Evolutionary conservation across 371 early-diverging fungal genomes (phyloP).

Genomic region (Sporodiniella umbellata): DNA sequence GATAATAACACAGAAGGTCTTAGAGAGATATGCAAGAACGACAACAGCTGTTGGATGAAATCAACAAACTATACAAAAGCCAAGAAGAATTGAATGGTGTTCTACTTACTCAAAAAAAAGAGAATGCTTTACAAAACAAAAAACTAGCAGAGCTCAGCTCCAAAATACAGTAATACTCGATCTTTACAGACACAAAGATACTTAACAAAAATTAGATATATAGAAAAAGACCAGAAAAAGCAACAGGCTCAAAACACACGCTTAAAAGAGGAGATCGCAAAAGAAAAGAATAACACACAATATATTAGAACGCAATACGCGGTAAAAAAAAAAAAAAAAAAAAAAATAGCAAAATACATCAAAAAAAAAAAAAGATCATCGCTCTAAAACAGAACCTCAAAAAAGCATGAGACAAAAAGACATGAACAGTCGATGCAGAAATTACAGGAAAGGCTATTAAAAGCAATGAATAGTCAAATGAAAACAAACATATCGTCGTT

Average conservation of each 20-base stretch:
- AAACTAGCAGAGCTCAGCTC: background rate
- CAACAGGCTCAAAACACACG: constrained; percentile 17
- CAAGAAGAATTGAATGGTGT: constrained; percentile 1
- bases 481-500: constrained; percentile 23
- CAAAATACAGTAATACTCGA: constrained; percentile 23
- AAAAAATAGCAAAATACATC: too few species aligned
- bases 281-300: constrained; percentile 40
- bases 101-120: constrained; percentile 8
- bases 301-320: constrained; percentile 45
- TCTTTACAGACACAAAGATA: too few species aligned
- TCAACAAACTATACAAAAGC: constrained; percentile 11
- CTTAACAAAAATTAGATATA: constrained; percentile 15
- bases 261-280: constrained; percentile 37
- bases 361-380: too few species aligned
- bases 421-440: constrained; percentile 41
- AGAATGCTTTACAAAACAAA: constrained; percentile 1
- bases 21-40: constrained; percentile 17
- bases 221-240: constrained; percentile 9
- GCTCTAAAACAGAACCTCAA: too few species aligned
- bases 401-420: constrained; percentile 39
- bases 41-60: constrained; percentile 4
- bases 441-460: constrained; percentile 33
- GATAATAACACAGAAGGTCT: background rate
- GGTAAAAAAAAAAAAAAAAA: too few species aligned
- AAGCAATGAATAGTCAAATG: constrained; percentile 32